Conservation (phyloP, 2,329 filamentous ascomycete species). For the Didymella arachidicola region DNA sequence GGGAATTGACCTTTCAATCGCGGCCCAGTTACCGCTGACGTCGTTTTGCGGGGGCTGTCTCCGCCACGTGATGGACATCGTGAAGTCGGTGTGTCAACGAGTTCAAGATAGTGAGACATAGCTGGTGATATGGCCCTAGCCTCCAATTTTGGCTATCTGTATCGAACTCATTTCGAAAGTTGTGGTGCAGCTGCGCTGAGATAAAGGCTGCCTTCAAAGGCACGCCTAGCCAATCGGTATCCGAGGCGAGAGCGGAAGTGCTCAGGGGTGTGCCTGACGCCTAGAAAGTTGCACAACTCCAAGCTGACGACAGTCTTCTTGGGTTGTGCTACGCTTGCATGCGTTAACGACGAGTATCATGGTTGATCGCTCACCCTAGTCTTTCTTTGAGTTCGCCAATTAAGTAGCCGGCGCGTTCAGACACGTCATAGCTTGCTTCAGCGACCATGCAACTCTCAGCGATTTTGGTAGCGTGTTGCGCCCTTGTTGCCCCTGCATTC, state of each 20-base stretch:
- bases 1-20: conserved; percentile 33
- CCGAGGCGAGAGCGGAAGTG: conserved; percentile 16
- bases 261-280: conserved; percentile 15
- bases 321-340: conserved; percentile 11
- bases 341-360: conserved; percentile 9
- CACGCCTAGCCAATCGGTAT: conserved; percentile 13
- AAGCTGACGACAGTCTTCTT: conserved; percentile 11
- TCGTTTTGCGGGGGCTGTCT: conserved; percentile 28
- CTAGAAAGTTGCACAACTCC: conserved; percentile 5
- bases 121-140: not conserved
- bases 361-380: conserved; percentile 16
- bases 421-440: conserved; percentile 17
- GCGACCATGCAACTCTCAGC: conserved; percentile 30
- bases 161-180: conserved; percentile 20
- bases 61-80: conserved; percentile 22
- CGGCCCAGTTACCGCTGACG: conserved; percentile 32
- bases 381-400: conserved; percentile 8
- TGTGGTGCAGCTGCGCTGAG: conserved; percentile 5
- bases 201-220: conserved; percentile 6
- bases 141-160: conserved; percentile 19
- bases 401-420: conserved; percentile 16
- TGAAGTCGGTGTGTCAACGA: conserved; percentile 7
- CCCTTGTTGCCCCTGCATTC: conserved; percentile 22
- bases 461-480: conserved; percentile 26
- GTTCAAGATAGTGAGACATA: conserved; percentile 23